Base-by-base conservation (phyloP, 371 early-diverging fungal genomes). In the Mucor plumbeus region DNA sequence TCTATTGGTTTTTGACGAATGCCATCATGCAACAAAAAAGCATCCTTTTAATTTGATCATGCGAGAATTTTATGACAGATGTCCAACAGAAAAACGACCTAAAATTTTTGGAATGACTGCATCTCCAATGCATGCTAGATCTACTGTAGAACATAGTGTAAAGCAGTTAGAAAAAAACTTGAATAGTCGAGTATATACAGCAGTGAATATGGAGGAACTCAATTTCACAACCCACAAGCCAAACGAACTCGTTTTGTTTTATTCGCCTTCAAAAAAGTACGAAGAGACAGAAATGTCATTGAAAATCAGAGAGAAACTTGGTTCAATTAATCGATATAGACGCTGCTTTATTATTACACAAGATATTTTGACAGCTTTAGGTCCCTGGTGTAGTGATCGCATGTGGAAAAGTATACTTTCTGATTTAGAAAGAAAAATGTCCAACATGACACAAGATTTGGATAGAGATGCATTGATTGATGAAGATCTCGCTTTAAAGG, bases 51-150 rank as follows among this genome's bases (percentile, higher is more conserved):
- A 91, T 64, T 73, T 88, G 36, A 91, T 97, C 41, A 95, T 97
- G 94, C 80, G 85, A 19, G 88, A 93, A 62, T 93, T 93, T 72
- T 96, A 95, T 70, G 82, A 87, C 53, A 67, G 71, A n/a, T 78
- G 83, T 31, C 78, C 80, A 0, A 60, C 62, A 0, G 72, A 74
- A 1, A 72, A 83, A 7, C 75, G 90, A 19, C 97, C 97, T 9
- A 90, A 89, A 67, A 84, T 97, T 0, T 94, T 97, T 75, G 96
- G 96, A 7, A 93, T 98, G 94, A 96, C 98, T 0, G 97, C 98
- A 4, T 96, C 95, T 7, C 95, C 97, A 7, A 78, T 89, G 65
- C 82, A 86, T 47, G 70, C 85, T 1, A 77, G 77, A 56, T 74
- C 85, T 10, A 76, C 69, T 38, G 75, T 84, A 0, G 69, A 78